Conservation (phyloP, 768 basidiomycete species). For the Naganishia vishniacii region DNA sequence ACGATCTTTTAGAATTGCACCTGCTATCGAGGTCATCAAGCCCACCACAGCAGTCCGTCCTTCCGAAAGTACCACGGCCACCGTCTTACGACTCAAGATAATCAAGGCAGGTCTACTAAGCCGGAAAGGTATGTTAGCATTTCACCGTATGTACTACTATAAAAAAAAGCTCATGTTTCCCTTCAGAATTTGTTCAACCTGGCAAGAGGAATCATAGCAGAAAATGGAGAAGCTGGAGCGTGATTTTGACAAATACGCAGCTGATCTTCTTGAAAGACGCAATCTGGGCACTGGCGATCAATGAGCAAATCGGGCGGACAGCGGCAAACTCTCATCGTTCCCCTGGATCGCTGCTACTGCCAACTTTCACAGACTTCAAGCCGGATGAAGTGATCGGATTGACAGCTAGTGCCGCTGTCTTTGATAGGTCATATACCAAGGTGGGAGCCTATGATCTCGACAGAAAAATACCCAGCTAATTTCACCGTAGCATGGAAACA, state of each 20-base stretch:
- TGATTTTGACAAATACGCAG: constrained; percentile 82
- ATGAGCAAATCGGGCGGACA: constrained; percentile 34
- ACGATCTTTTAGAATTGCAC: constrained; percentile 40
- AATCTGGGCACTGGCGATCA: constrained; percentile 40
- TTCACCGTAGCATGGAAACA: constrained; percentile 57
- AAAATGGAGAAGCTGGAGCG: constrained; percentile 83
- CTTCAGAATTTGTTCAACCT: constrained; percentile 62
- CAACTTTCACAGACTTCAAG: constrained; percentile 51
- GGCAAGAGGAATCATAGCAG: constrained; percentile 69
- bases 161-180: background rate
- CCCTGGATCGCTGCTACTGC: constrained; percentile 42
- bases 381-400: constrained; percentile 83
- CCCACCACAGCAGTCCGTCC: background rate
- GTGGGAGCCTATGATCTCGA: constrained; percentile 50
- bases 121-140: constrained; percentile 62
- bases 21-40: constrained; percentile 35
- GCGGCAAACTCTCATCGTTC: constrained; percentile 15
- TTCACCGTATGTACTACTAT: too few species aligned
- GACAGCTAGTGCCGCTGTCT: constrained; percentile 70
- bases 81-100: constrained; percentile 56
- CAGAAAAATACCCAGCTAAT: background rate
- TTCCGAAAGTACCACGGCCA: background rate
- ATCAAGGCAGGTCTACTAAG: constrained; percentile 74
- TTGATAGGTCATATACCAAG: constrained; percentile 70
- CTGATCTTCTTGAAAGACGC: constrained; percentile 69